Base-by-base conservation (phyloP, 2,329 filamentous ascomycete species). In the Paracamarosporium sp. region DNA sequence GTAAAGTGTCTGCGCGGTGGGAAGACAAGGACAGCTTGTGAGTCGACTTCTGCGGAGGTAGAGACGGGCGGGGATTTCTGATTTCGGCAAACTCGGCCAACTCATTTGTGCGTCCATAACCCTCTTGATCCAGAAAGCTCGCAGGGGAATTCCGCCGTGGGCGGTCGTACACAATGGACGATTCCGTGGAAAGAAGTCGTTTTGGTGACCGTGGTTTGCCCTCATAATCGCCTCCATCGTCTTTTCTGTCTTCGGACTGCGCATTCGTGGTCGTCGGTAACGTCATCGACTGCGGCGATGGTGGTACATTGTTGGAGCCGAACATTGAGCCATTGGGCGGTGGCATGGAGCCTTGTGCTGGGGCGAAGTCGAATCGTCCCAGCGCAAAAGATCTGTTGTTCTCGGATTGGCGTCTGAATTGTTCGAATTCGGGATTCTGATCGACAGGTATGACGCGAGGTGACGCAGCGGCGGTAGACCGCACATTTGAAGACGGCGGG, bases 391-490 rank as follows among this genome's bases (percentile, higher is more conserved):
- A 79, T 22, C 72, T 74, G 64, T 88, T 88, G 33, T 85, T 82
- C 68, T 93, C 90, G 15, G 75, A 75, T 69, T 92, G 89, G 62
- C 84, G 86, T 65, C 83, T 84, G 72, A 96, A 94, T 2, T 90
- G 89, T 72, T 94, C 91, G 62, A 90, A 94, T n/a, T 93, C 89
- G 6, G 90, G 86, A 67, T 93, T 93, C 31, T 89, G 86, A 67
- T 94, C 90, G 50, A 92, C 79, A 0, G 91, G 85, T 6, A 92
- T 79, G 62, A 88, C 84, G 61, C 87, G 87, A 2, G 91, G 90
- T 8, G 90, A 85, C 2, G 86, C 84, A 15, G 88, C 85, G 20
- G 83, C 86, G 52, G 90, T 91, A 0, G 89, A 90, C 68, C 87
- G 87, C 47, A 92, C 84, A 5, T 89, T 88, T 0, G 89, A 90